These are phyloP conservation scores for Pistacia vera DNA, from an alignment of 345 rosid species.

Conservation along the genomic window DNA sequence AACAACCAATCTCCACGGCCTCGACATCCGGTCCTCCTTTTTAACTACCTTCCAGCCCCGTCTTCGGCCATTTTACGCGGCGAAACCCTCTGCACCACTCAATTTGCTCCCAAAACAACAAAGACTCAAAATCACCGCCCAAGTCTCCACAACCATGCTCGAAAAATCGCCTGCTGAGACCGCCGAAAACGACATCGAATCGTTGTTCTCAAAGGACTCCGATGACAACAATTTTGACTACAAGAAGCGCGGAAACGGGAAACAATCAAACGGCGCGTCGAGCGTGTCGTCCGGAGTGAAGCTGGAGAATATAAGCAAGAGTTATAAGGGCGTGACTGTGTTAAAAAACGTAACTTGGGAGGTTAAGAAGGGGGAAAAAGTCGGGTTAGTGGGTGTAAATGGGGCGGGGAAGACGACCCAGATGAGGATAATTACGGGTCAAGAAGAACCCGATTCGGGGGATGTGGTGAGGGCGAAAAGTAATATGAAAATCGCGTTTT, in stretches of 20 bases:
- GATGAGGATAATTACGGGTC: conserved; percentile 82
- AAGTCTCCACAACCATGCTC: conserved; percentile 55
- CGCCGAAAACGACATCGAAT: conserved; percentile 60
- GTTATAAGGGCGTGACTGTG: conserved; percentile 80
- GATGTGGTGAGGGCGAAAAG: conserved; percentile 76
- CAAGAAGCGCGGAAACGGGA: conserved; percentile 36
- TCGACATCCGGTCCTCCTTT: conserved; percentile 62
- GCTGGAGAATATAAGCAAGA: conserved; percentile 82
- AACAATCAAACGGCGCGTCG: conserved; percentile 57
- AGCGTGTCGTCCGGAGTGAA: conserved; percentile 83
- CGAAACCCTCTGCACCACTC: conserved; percentile 23
- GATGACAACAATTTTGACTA: conserved; percentile 38
- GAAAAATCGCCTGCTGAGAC: conserved; percentile 44
- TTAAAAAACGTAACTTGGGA: conserved; percentile 88
- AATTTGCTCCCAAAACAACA: conserved; percentile 33
- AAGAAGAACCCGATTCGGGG: conserved; percentile 89
- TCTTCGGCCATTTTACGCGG: conserved; percentile 22
- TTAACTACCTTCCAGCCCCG: conserved; percentile 44
- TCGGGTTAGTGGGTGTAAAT: conserved; percentile 87
- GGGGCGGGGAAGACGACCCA: conserved; percentile 99
- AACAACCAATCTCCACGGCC: conserved; percentile 58
- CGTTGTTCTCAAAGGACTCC: conserved; percentile 54
- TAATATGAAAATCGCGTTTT: conserved; percentile 71
- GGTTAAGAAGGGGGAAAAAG: conserved; percentile 89
- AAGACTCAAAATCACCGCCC: conserved; percentile 33